phyloP scores from a whole-genome alignment of 148 eudicot species.

The Pouteria glomerata region DNA sequence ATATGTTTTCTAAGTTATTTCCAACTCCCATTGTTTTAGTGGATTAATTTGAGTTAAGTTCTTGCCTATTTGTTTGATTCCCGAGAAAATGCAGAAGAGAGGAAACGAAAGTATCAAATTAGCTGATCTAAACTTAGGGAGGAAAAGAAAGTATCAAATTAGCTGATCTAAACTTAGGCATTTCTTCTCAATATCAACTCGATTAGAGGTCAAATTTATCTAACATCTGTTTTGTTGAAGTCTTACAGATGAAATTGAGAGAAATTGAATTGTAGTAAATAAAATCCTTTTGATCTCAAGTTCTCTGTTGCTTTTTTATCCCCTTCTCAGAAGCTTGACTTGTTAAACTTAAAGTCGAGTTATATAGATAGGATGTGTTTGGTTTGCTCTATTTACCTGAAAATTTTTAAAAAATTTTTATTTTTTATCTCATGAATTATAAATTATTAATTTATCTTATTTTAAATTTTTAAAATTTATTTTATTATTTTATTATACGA shows the following conservation, averaged over 20 bases:
- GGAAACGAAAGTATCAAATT: background rate
- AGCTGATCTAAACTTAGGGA: background rate
- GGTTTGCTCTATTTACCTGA: no score
- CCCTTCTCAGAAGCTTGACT: no score
- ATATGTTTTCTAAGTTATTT: background rate
- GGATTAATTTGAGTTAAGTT: background rate
- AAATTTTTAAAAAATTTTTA: no score
- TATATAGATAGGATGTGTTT: no score
- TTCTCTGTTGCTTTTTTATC: background rate
- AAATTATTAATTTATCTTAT: no score
- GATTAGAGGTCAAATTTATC: slow-evolving; percentile 1
- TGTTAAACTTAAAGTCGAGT: no score
- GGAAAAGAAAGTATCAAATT: background rate
- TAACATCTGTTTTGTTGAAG: background rate
- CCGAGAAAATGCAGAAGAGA: background rate
- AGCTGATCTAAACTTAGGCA: background rate
- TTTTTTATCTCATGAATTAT: no score
- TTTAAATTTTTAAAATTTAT: no score
- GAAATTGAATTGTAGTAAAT: no score
- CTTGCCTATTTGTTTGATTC: background rate
- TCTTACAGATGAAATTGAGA: background rate
- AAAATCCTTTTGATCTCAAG: background rate
- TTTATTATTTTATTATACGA: no score
- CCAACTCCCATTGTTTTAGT: background rate
- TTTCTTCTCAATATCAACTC: background rate